Percentiles rank a stretch among this genome's conserved stretches.
These are phyloP conservation scores for Eutrema heterophyllum DNA, from an alignment of 345 rosid genomes.

Conservation along the genomic window DNA sequence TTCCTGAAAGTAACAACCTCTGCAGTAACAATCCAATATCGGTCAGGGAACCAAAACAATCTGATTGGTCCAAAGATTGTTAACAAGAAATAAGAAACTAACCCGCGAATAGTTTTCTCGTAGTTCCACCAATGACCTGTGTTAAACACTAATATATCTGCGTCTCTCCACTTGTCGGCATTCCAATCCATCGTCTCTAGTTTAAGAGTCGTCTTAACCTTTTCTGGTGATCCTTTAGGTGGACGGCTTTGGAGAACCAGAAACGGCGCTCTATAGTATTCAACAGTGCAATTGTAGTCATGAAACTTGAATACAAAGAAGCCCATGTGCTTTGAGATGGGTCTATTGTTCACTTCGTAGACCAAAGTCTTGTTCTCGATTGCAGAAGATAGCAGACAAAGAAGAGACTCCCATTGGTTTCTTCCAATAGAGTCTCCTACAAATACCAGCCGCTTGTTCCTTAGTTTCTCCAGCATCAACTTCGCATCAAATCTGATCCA, in stretches of 20 bases:
- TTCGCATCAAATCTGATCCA: constrained; percentile 66
- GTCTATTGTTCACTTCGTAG: constrained; percentile 82
- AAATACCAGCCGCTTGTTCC: constrained; percentile 76
- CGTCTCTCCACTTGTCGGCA: constrained; percentile 60
- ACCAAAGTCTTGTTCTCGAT: constrained; percentile 49
- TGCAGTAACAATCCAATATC: constrained; percentile 27
- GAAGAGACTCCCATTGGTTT: constrained; percentile 94
- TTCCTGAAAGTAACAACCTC: constrained; percentile 91
- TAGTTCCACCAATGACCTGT: constrained; percentile 97
- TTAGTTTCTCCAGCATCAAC: constrained; percentile 75
- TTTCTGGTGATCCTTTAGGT: constrained; percentile 49
- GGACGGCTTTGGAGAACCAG: constrained; percentile 79
- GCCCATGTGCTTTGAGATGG: constrained; percentile 90
- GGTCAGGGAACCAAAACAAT: background rate
- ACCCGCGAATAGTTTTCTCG: constrained; percentile 92
- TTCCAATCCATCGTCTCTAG: constrained; percentile 88
- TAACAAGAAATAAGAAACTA: constrained; percentile 17
- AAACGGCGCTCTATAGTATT: constrained; percentile 88
- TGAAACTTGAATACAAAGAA: constrained; percentile 69
- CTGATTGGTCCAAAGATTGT: background rate
- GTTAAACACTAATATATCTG: constrained; percentile 79
- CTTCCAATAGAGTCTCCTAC: constrained; percentile 95
- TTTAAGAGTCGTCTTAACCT: constrained; percentile 65
- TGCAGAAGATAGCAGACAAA: constrained; percentile 79
- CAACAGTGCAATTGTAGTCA: constrained; percentile 83